Base-by-base conservation (phyloP, 2,329 filamentous ascomycete species). In the Phaeosphaeria sp. region DNA sequence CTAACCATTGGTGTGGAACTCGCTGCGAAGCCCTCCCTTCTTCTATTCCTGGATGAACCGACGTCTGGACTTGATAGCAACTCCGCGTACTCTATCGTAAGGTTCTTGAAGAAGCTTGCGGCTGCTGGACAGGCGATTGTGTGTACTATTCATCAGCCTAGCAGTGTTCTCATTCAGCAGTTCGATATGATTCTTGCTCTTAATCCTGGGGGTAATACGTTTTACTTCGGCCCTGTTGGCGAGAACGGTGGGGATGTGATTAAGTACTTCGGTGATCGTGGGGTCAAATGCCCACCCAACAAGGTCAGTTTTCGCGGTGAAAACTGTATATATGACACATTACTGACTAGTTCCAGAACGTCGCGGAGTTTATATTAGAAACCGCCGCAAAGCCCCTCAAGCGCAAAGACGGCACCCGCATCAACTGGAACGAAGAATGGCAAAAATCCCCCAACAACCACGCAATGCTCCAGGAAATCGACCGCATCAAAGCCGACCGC, bases 341-440 rank as follows among this genome's bases (percentile, higher is more conserved):
- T n/a, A n/a, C n/a, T n/a, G n/a, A n/a, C n/a, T n/a, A n/a, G n/a
- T n/a, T n/a, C n/a, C n/a, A n/a, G n/a, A n/a, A n/a, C n/a, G n/a
- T n/a, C n/a, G n/a, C n/a, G n/a, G n/a, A n/a, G n/a, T n/a, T n/a
- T n/a, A n/a, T 89, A 27, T 81, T 89, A 4, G 87, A 89, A 69
- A 88, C 87, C 3, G 86, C 86, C 1, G 86, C 86, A 0, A 87
- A 87, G 64, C 82, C 82, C 11, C 77, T 79, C 11, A 82, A 83
- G 54, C 79, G 81, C 27, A 66, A 74, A 21, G 81, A 88, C 48
- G 87, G 86, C 40, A 84, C 80, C 53, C 79, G 77, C 30, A 78
- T 91, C 44, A 83, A 92, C 69, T 93, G 91, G 91, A 89, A 90
- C 69, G 84, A 91, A 36, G 89, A 91, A 70, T 93, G 91, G 91